Conservation (phyloP, 2,329 filamentous ascomycete genomes). For the Neurospora sp. region DNA sequence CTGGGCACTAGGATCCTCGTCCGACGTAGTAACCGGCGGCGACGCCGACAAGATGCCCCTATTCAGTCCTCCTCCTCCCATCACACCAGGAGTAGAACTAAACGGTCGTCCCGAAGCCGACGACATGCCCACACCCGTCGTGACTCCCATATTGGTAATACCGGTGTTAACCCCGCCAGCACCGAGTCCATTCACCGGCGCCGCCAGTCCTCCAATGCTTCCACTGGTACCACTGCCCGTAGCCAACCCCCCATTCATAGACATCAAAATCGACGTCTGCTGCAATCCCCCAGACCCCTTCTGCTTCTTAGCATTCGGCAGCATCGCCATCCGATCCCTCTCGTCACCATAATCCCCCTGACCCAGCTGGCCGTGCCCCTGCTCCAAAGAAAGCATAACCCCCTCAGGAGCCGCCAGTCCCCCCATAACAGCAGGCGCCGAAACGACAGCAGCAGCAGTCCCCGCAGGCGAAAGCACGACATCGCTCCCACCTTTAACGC, state of each 20-base stretch:
- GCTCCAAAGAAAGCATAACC: background rate
- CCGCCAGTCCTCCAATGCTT: background rate
- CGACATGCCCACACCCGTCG: constrained; percentile 12
- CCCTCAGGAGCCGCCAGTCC: constrained; percentile 11
- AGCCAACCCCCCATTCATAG: background rate
- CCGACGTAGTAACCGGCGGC: constrained; percentile 16
- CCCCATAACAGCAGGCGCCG: constrained; percentile 16
- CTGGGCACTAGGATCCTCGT: constrained; percentile 41
- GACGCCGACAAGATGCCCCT: constrained; percentile 12
- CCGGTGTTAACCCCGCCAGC: background rate
- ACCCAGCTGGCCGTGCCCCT: background rate
- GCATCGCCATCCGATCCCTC: constrained; percentile 4
- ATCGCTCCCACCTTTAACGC: constrained; percentile 34
- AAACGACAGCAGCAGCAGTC: constrained; percentile 8
- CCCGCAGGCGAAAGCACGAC: constrained; percentile 17
- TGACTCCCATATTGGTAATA: background rate
- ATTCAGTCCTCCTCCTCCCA: background rate
- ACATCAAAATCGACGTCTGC: background rate
- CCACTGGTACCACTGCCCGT: constrained; percentile 6
- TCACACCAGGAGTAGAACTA: background rate
- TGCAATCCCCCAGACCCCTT: constrained; percentile 12
- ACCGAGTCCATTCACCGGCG: background rate
- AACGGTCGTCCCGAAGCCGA: background rate
- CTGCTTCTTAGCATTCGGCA: constrained; percentile 29
- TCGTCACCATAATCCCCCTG: constrained; percentile 16